These are phyloP conservation scores for Paulownia fortunei DNA, from an alignment of 257 asterid species.

Conservation along the genomic window DNA sequence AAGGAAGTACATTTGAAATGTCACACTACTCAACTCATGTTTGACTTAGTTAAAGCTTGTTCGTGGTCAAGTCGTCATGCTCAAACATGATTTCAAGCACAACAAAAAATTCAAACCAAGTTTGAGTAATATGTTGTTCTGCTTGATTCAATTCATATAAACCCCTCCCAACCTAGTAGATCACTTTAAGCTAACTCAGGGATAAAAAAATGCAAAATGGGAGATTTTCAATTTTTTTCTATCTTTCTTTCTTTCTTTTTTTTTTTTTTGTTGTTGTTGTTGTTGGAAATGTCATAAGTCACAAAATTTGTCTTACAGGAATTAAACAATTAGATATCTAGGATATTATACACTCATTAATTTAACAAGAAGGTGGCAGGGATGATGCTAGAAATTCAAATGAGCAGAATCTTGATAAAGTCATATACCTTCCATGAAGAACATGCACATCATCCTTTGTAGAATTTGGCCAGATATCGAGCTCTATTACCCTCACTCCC, in stretches of 20 bases:
- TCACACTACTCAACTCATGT: slow-evolving; percentile 2
- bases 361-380: neutral
- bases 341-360: neutral
- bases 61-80: neutral
- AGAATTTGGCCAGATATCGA: slow-evolving; percentile 88
- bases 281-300: neutral
- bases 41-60: neutral
- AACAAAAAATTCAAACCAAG: neutral
- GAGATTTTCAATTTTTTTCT: neutral
- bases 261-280: too few species aligned
- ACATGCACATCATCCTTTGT: slow-evolving; percentile 75
- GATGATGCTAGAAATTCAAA: neutral
- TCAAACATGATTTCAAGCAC: neutral
- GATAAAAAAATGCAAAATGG: neutral
- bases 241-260: neutral
- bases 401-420: slow-evolving; percentile 10
- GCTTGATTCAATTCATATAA: neutral
- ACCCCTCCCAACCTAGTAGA: neutral
- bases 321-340: neutral
- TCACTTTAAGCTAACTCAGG: neutral
- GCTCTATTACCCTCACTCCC: slow-evolving; percentile 87
- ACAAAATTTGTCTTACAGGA: neutral
- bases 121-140: neutral
- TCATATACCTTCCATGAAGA: slow-evolving; percentile 80
- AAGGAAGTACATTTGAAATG: neutral